Evolutionary conservation across 1,139 yeast species (phyloP).

Genomic region (Debaryomyces udenii): DNA sequence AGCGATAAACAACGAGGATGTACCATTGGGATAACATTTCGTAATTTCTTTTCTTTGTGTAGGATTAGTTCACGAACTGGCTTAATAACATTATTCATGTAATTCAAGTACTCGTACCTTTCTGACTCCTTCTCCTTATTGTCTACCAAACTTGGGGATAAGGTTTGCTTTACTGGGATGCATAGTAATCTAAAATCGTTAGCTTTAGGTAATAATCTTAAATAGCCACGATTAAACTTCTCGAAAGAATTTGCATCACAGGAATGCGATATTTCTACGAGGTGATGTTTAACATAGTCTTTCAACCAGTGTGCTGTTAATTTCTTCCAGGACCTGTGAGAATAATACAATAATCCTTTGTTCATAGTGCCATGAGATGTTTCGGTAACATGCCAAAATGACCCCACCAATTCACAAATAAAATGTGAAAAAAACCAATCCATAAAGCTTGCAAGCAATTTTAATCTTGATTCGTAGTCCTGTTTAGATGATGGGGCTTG

Average conservation of each 20-base stretch:
- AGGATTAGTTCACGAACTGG: conserved; percentile 26
- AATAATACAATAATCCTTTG: conserved; percentile 43
- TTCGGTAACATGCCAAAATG: conserved; percentile 72
- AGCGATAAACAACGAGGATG: conserved; percentile 32
- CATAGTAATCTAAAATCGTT: conserved; percentile 62
- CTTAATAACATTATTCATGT: conserved; percentile 22
- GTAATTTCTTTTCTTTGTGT: conserved; percentile 14
- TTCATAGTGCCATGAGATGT: conserved; percentile 38
- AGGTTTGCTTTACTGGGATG: conserved; percentile 46
- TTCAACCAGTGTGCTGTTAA: conserved; percentile 46
- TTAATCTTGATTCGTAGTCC: conserved; percentile 35
- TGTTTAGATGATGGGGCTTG: conserved; percentile 32
- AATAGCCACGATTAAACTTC: conserved; percentile 33
- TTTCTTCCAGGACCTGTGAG: conserved; percentile 61
- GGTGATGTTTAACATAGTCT: conserved; percentile 37
- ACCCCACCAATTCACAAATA: conserved; percentile 49
- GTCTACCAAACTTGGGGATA: conserved; percentile 12
- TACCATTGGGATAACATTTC: conserved; percentile 8
- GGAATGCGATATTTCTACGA: conserved; percentile 19
- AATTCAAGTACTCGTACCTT: conserved; percentile 20
- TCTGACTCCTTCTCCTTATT: conserved; percentile 15
- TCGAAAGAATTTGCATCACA: conserved; percentile 10
- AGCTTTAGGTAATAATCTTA: conserved; percentile 58
- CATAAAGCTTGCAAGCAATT: conserved; percentile 45
- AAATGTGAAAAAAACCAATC: conserved; percentile 60